phyloP scores from a whole-genome alignment of 495 filamentous ascomycete genomes.

The Penicillium crystallinum region DNA sequence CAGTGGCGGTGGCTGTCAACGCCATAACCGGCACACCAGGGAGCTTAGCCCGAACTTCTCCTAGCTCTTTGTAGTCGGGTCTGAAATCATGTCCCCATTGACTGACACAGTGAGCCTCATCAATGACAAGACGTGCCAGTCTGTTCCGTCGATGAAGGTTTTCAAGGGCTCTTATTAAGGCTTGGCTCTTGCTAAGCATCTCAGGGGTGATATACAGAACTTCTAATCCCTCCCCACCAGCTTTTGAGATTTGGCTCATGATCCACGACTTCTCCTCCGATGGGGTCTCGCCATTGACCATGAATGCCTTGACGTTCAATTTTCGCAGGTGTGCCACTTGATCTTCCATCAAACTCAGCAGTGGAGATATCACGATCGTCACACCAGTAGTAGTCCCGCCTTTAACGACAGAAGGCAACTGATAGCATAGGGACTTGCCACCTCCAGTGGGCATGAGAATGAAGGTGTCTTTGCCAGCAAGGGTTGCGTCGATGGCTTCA shows the following conservation, averaged over 20 bases:
- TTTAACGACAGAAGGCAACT: constrained; percentile 80
- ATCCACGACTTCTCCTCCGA: constrained; percentile 53
- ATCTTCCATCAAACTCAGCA: constrained; percentile 94
- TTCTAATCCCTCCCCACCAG: constrained; percentile 64
- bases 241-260: constrained; percentile 52
- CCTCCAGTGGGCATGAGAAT: constrained; percentile 97
- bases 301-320: constrained; percentile 70
- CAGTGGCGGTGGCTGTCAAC: constrained; percentile 88
- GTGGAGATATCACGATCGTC: constrained; percentile 89
- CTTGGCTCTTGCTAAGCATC: constrained; percentile 78
- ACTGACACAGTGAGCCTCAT: constrained; percentile 97
- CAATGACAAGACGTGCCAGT: constrained; percentile 89
- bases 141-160: constrained; percentile 57
- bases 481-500: constrained; percentile 90
- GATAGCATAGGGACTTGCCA: constrained; percentile 95
- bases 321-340: constrained; percentile 75
- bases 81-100: constrained; percentile 99
- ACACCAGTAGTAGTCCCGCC: constrained; percentile 78
- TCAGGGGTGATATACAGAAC: constrained; percentile 94
- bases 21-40: constrained; percentile 85
- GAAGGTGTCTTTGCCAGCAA: constrained; percentile 82
- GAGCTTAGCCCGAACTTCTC: constrained; percentile 61
- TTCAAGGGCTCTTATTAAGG: constrained; percentile 55
- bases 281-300: constrained; percentile 71
- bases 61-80: constrained; percentile 88